phyloP scores from a whole-genome alignment of 192 early-diverging fungal species.

The Rhizoclosmatium globosum region DNA sequence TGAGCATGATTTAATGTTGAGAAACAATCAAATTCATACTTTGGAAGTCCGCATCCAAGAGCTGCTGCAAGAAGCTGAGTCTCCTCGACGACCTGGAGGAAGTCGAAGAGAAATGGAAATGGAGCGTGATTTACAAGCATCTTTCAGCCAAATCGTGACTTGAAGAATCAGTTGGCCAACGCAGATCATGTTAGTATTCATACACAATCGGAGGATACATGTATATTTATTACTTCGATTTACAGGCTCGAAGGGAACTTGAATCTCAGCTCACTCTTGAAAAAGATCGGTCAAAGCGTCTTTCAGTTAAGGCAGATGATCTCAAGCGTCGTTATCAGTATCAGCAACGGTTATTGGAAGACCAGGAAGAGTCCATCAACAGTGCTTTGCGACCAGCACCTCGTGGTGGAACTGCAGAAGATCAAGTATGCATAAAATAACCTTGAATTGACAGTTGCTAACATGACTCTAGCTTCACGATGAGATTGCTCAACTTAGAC shows the following conservation, averaged over 20 bases:
- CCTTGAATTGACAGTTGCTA: background rate
- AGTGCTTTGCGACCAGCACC: slow-evolving; percentile 36
- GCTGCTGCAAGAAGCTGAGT: slow-evolving; percentile 33
- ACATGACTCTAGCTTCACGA: slow-evolving; percentile 16
- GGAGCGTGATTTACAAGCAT: slow-evolving; percentile 43
- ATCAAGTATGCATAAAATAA: background rate
- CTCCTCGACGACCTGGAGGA: slow-evolving; percentile 21
- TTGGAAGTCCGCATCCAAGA: slow-evolving; percentile 42
- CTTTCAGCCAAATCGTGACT: slow-evolving; percentile 30
- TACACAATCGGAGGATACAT: background rate
- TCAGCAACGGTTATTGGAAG: slow-evolving; percentile 24
- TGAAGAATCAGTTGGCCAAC: slow-evolving; percentile 25
- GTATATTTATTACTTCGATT: background rate
- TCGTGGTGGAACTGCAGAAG: slow-evolving; percentile 14
- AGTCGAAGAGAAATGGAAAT: slow-evolving; percentile 33
- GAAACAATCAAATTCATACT: slow-evolving; percentile 36
- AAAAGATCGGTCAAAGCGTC: slow-evolving; percentile 39
- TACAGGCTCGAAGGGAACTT: slow-evolving; percentile 8
- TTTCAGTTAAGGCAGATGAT: slow-evolving; percentile 40
- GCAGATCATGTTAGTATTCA: slow-evolving; percentile 35
- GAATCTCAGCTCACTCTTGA: slow-evolving; percentile 41
- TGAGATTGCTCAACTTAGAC: slow-evolving; percentile 35
- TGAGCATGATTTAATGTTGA: slow-evolving; percentile 17
- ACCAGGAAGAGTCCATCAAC: slow-evolving; percentile 43
- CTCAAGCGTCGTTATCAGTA: slow-evolving; percentile 21